Evolutionary conservation across 78 protist genomes (phyloP).

Genomic region (Speleostelium caveatum): DNA sequence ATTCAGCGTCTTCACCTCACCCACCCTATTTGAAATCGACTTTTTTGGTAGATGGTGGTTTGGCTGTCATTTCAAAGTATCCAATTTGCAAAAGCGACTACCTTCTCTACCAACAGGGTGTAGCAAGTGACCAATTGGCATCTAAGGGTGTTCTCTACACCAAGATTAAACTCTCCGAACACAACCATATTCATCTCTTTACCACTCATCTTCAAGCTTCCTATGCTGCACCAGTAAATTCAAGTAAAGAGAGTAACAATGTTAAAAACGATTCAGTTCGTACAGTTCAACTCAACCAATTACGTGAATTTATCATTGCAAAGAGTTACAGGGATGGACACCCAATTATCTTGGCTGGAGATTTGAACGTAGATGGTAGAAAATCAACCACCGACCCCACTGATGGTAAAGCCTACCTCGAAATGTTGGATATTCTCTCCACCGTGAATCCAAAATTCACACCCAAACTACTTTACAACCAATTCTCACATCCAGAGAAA

Average conservation of each 20-base stretch:
- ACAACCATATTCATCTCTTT: conserved; percentile 37
- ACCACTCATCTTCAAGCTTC: conserved; percentile 76
- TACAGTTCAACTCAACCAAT: conserved; percentile 35
- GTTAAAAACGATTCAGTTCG: conserved; percentile 34
- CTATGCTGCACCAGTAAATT: background rate
- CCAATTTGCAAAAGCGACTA: conserved; percentile 17
- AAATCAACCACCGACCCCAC: too few relatives aligned
- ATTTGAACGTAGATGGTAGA: conserved; percentile 63
- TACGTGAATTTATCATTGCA: conserved; percentile 34
- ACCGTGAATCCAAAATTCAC: background rate
- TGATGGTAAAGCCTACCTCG: conserved; percentile 17
- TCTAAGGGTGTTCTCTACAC: conserved; percentile 52
- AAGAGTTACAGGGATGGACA: conserved; percentile 17
- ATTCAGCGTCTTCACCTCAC: conserved; percentile 40
- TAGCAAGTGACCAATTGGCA: conserved; percentile 60
- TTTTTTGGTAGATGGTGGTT: conserved; percentile 66
- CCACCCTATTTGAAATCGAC: conserved; percentile 34
- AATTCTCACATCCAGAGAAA: too few relatives aligned
- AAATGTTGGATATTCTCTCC: conserved; percentile 42
- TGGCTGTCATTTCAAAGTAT: conserved; percentile 38
- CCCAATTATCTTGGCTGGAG: conserved; percentile 46
- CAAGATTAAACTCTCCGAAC: conserved; percentile 4
- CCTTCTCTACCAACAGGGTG: conserved; percentile 54
- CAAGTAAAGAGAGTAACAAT: background rate
- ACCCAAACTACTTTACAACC: background rate